These are phyloP conservation scores for Phialemonium atrogriseum DNA, from an alignment of 2,329 filamentous ascomycete species.

Conservation along the genomic window DNA sequence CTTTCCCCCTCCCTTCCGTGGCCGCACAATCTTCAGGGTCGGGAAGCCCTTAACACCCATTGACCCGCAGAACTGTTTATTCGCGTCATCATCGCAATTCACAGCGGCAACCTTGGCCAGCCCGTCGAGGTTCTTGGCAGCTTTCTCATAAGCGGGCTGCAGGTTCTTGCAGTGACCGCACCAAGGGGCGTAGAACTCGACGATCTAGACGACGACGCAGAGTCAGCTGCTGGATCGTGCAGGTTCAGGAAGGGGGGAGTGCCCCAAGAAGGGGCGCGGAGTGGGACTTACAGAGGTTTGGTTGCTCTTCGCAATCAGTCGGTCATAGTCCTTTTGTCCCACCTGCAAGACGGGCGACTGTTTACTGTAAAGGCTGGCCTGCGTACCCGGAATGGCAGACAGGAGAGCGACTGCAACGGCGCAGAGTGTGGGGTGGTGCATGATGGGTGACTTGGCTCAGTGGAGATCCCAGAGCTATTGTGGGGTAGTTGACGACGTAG, in stretches of 20 bases:
- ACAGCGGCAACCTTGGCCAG: constrained; percentile 91
- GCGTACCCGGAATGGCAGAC: constrained; percentile 54
- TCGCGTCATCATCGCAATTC: constrained; percentile 88
- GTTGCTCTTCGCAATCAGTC: constrained; percentile 79
- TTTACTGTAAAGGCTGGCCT: constrained; percentile 74
- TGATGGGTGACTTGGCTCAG: constrained; percentile 21
- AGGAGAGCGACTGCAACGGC: constrained; percentile 55
- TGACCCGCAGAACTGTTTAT: constrained; percentile 77
- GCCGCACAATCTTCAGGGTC: constrained; percentile 86
- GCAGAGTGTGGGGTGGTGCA: constrained; percentile 47
- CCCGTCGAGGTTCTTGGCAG: constrained; percentile 79
- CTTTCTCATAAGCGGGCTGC: constrained; percentile 92
- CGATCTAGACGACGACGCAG: constrained; percentile 35
- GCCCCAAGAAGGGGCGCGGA: not conserved
- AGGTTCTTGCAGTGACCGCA: constrained; percentile 96
- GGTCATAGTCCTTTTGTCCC: constrained; percentile 69
- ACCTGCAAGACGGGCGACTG: constrained; percentile 82
- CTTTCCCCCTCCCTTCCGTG: constrained; percentile 63
- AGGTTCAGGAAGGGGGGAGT: too few species aligned
- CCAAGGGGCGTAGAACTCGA: constrained; percentile 95
- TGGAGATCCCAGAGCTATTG: not conserved
- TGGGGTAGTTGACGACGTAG: constrained; percentile 1
- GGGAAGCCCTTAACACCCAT: constrained; percentile 94
- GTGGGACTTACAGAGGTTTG: constrained; percentile 67
- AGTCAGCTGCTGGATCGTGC: not conserved